phyloP scores from a whole-genome alignment of 805 yeast genomes.

The Zygosaccharomyces bisporus region DNA sequence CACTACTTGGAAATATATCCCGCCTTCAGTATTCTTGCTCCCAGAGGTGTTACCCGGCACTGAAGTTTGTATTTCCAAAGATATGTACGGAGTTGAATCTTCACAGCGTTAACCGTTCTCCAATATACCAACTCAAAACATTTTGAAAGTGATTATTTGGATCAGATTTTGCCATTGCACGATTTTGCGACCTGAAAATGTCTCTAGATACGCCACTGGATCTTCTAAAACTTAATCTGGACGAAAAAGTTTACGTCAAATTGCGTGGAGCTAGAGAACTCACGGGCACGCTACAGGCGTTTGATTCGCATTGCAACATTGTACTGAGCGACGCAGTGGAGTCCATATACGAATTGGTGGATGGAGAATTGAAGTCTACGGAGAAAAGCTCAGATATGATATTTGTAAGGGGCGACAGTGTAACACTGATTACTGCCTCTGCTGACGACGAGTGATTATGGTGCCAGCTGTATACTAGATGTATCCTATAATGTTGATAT shows the following conservation, averaged over 20 bases:
- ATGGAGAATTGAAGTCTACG: slow-evolving; percentile 42
- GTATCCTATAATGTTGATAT: slow-evolving; percentile 3
- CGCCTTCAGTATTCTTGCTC: no score
- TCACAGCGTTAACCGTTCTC: no score
- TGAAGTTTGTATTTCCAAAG: no score
- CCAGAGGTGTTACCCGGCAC: no score
- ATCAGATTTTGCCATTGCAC: neutral
- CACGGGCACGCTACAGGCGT: slow-evolving; percentile 85
- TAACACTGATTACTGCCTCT: slow-evolving; percentile 68
- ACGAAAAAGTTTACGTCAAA: slow-evolving; percentile 82
- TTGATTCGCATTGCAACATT: slow-evolving; percentile 94
- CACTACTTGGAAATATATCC: no score
- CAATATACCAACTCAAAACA: neutral
- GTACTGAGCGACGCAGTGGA: slow-evolving; percentile 92
- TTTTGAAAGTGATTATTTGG: neutral
- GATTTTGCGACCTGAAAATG: slow-evolving; percentile 10
- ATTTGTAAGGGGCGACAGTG: slow-evolving; percentile 97
- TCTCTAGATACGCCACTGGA: slow-evolving; percentile 76
- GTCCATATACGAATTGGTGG: slow-evolving; percentile 59
- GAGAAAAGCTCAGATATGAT: slow-evolving; percentile 77
- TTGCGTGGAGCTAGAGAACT: slow-evolving; percentile 92
- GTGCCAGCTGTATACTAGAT: slow-evolving; percentile 5
- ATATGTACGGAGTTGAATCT: no score
- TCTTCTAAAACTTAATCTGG: slow-evolving; percentile 76
- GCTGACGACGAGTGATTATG: slow-evolving; percentile 27